Base-by-base conservation (phyloP, 2,329 filamentous ascomycete genomes). In the Talaromyces albobiverticillius region DNA sequence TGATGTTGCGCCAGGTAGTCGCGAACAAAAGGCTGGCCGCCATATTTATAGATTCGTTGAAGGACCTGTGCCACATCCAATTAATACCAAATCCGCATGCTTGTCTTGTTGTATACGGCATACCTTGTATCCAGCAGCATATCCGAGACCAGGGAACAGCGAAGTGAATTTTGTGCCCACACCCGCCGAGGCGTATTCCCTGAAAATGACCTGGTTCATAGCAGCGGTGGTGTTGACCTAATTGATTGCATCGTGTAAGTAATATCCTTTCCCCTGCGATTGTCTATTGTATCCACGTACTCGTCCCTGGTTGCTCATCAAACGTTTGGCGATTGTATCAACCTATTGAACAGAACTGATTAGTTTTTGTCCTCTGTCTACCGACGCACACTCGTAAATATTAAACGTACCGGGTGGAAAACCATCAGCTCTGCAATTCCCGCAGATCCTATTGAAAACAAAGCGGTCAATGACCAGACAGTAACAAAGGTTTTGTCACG, bases 31-130 rank as follows among this genome's bases (percentile, higher is more conserved):
- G 94, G 94, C 79, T 99, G 94, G 48, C 94, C 94, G 62, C 94
- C 94, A 69, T 96, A 99, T 79, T 99, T 99, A 83, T 99, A 99
- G 71, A 99, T 85, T 73, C 94, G 83, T 82, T 99, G 94, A 54
- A 96, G 84, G 59, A 97, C 81, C 84, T 86, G 53, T n/a, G 41
- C 26, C 4, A 18, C 16, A 20, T 2, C 16, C 16, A 18, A 22
- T 40, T 26, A 3, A 20, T 14, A 36, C 8, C 2, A 13, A 2
- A 10, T 36, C 13, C 14, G 11, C 14, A 8, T 38, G 4, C 9
- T 18, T 18, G 2, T 40, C 36, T 13, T 22, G 3, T 13, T 22
- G 10, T 20, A 2, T 18, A 2, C n/a, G 22, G 46, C 71, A 51
- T 65, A 87, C 86, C 83, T 99, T 99, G 82, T 99, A 99, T 58